Evolutionary conservation across 176 grass and related monocot genomes (phyloP).

Genomic region (maize (Zea mays)): DNA sequence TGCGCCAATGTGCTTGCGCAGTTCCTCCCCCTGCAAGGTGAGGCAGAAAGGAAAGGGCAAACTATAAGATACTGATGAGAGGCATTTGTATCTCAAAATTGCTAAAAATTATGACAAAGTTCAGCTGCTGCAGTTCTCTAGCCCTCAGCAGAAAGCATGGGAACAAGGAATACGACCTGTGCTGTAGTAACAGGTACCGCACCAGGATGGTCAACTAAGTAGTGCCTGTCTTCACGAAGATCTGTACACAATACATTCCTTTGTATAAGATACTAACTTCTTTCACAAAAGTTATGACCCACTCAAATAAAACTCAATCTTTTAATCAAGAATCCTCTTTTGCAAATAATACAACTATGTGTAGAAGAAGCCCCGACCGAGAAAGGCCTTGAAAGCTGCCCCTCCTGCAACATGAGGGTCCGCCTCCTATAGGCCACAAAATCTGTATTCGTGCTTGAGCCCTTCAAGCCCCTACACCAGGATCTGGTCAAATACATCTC

Average conservation of each 20-base stretch:
- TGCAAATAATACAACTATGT: background rate
- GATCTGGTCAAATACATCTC: no score
- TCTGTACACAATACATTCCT: constrained; percentile 45
- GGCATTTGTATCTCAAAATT: constrained; percentile 9
- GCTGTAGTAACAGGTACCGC: constrained; percentile 78
- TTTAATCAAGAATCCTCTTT: background rate
- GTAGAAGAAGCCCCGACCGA: no score
- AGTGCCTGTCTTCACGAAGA: constrained; percentile 94
- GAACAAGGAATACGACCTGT: constrained; percentile 51
- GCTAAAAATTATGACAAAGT: background rate
- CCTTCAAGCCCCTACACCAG: no score
- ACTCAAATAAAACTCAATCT: background rate
- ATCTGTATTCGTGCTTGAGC: no score
- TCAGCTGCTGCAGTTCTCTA: background rate
- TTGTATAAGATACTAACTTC: background rate
- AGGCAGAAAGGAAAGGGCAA: background rate
- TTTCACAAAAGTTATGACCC: constrained; percentile 11
- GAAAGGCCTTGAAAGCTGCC: no score
- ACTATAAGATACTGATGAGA: constrained; percentile 12
- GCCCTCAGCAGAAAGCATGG: background rate
- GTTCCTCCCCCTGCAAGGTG: constrained; percentile 73
- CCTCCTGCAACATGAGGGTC: no score
- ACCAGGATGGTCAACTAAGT: constrained; percentile 82
- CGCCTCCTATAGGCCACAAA: no score
- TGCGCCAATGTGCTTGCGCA: constrained; percentile 83